phyloP scores from a whole-genome alignment of 2,329 filamentous ascomycete genomes.

The Microthyrium microscopicum region DNA sequence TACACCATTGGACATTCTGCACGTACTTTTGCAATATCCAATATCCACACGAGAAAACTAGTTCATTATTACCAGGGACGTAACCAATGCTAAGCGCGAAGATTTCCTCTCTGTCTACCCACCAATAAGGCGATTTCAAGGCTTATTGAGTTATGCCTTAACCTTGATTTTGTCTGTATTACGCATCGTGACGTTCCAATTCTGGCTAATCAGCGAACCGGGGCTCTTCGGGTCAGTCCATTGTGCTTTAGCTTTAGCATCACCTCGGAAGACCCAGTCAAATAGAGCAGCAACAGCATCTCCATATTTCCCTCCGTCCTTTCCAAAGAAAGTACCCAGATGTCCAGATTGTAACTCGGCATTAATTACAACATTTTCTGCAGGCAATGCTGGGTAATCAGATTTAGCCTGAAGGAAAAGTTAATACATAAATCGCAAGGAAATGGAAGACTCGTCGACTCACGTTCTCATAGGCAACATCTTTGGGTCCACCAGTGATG shows the following conservation, averaged over 20 bases:
- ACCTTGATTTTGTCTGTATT: background rate
- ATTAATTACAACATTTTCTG: constrained; percentile 1
- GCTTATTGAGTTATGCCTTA: too few species aligned
- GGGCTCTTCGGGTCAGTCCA: constrained; percentile 1
- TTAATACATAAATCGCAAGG: background rate
- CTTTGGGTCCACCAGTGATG: constrained; percentile 4
- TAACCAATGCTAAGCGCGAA: too few species aligned
- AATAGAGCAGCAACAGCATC: constrained; percentile 3
- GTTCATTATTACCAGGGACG: too few species aligned
- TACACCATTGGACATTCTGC: too few species aligned
- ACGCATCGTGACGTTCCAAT: constrained; percentile 8
- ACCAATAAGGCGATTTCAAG: too few species aligned
- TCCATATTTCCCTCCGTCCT: constrained; percentile 5
- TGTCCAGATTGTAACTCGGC: constrained; percentile 6
- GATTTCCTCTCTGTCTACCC: too few species aligned
- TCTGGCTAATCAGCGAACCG: constrained; percentile 3
- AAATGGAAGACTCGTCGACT: background rate
- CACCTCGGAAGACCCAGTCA: constrained; percentile 5
- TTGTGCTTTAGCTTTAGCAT: constrained; percentile 3
- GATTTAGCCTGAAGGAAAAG: background rate
- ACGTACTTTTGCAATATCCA: too few species aligned
- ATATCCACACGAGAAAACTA: too few species aligned
- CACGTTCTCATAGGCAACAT: constrained; percentile 4
- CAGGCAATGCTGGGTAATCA: constrained; percentile 3
- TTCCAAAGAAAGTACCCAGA: constrained; percentile 7